phyloP scores from a whole-genome alignment of 2,329 filamentous ascomycete species.

The Nemania diffusa region DNA sequence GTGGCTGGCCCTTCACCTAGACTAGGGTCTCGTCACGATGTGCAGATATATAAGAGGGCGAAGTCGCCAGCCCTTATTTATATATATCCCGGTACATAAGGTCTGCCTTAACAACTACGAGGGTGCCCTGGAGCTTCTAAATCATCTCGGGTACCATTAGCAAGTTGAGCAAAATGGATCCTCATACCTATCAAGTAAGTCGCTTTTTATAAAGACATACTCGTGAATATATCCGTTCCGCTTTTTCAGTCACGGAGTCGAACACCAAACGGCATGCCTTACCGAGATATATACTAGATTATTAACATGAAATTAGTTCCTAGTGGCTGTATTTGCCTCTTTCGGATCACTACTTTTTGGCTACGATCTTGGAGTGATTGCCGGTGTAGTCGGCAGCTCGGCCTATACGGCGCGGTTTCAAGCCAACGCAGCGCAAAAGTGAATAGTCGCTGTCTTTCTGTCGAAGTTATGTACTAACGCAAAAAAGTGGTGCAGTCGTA shows the following conservation, averaged over 20 bases:
- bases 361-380: constrained; percentile 66
- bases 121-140: constrained; percentile 6
- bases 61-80: neutral
- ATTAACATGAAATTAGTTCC: constrained; percentile 52
- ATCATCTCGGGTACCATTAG: neutral
- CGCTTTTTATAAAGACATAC: neutral
- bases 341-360: constrained; percentile 63
- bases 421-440: constrained; percentile 53
- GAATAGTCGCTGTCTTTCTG: constrained; percentile 26
- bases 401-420: constrained; percentile 56
- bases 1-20: constrained; percentile 7
- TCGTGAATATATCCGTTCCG: too few species aligned
- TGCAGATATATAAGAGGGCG: constrained; percentile 32
- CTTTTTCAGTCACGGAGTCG: too few species aligned
- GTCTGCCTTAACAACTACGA: constrained; percentile 5
- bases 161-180: constrained; percentile 42
- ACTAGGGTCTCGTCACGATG: constrained; percentile 15
- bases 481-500: constrained; percentile 72
- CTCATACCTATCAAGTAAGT: constrained; percentile 47
- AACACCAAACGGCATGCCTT: neutral
- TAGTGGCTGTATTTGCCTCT: constrained; percentile 65
- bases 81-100: neutral
- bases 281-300: neutral
- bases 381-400: constrained; percentile 61
- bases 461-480: too few species aligned